Base-by-base conservation (phyloP, 1,284 basidiomycete species). In the Cronartium ribicola region DNA sequence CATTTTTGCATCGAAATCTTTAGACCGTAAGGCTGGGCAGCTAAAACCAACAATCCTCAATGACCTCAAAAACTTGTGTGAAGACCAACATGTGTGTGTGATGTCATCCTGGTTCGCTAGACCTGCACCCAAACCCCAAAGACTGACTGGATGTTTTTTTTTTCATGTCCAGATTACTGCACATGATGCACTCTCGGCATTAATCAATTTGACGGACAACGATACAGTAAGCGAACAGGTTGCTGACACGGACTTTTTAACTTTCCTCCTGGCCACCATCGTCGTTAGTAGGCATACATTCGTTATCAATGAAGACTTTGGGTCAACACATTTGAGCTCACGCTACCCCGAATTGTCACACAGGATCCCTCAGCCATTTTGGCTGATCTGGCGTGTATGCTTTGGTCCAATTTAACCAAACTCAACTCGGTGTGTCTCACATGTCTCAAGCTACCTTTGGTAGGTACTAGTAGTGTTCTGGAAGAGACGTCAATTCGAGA, bases 351-450 rank as follows among this genome's bases (percentile, higher is more conserved):
- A 13, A 6, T 22, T 22, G 11, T 11, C 40, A 1, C 60, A 5
- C 78, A 96, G 94, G 90, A 95, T 82, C 89, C 91, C 5, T 87
- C 90, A 76, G 89, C 94, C 4, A 87, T 91, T 68, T 88, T 97
- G 20, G 92, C 94, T 41, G 95, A 98, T 83, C 87, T 98, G 10
- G 93, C 94, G 0, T 88, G 92, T 41, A 98, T 99, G 96, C 85
- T 98, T 0, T 86, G 98, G 5, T 97, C 94, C 20, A 99, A 99
- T 82, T 84, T 98, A 59, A 92, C 93, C 14, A 87, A 91, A 13
- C 88, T 65, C 5, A 85, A 91, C 4, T 83, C 86, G 0, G 86
- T 90, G 65, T 89, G 90, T 76, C 84, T 87, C 3, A 81, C 85
- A 1, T 83, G 97, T 10, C 84, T 94, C 3, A 84, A 85, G 2